These are phyloP conservation scores for Kurtzmaniella cleridarum DNA, from an alignment of 805 yeast species.

Conservation along the genomic window DNA sequence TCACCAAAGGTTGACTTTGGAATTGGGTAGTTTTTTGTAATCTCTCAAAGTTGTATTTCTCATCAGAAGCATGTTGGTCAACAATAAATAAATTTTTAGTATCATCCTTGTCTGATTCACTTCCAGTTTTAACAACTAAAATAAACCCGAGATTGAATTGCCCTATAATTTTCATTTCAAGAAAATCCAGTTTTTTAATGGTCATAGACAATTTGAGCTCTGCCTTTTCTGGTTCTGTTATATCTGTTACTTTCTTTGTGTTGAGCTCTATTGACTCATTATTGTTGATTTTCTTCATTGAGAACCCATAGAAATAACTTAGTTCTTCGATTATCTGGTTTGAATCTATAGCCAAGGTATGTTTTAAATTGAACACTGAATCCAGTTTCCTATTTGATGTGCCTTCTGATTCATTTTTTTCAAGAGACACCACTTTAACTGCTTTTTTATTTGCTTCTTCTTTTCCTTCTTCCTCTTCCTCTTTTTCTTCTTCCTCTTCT, in stretches of 20 bases:
- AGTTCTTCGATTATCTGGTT: no score
- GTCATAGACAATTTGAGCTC: slow-evolving; percentile 55
- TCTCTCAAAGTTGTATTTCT: slow-evolving; percentile 82
- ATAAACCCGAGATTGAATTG: slow-evolving; percentile 96
- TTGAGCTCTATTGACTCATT: neutral
- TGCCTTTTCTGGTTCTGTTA: slow-evolving; percentile 44
- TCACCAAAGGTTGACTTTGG: slow-evolving; percentile 65
- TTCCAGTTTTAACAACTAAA: slow-evolving; percentile 47
- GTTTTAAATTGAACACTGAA: no score
- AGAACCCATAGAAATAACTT: no score
- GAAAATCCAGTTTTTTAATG: slow-evolving; percentile 69
- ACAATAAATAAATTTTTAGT: slow-evolving; percentile 67
- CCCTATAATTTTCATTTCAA: slow-evolving; percentile 74
- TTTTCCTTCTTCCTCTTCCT: neutral
- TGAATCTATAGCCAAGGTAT: no score
- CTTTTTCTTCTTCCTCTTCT: slow-evolving; percentile 1
- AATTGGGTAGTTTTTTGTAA: slow-evolving; percentile 52
- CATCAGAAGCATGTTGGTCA: slow-evolving; percentile 98
- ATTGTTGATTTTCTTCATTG: neutral
- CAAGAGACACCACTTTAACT: slow-evolving; percentile 1
- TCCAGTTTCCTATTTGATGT: no score
- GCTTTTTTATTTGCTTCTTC: slow-evolving; percentile 3
- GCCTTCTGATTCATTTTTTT: slow-evolving; percentile 3
- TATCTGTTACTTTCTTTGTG: slow-evolving; percentile 28
- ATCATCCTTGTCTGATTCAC: slow-evolving; percentile 24